Evolutionary conservation across 2,329 filamentous ascomycete species (phyloP), one percentile per base, ranked within the genome.

Genomic region (Boeremia lycopersici): DNA sequence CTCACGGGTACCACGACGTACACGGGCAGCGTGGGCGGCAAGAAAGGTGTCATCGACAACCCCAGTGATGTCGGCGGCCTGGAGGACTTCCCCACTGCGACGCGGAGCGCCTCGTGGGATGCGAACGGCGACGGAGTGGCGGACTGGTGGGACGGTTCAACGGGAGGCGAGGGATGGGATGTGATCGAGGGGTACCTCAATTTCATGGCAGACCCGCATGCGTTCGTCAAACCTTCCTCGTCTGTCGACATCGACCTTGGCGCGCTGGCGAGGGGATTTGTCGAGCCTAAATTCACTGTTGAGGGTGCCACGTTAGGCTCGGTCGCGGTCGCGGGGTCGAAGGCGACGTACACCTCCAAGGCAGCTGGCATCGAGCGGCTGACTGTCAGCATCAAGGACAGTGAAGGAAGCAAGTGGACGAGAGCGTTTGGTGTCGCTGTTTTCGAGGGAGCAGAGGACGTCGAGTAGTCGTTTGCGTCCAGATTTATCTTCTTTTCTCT

Each of bases 71-170:
- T 66, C 19, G 72, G 72, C 11, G 72, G 72, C 7, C 63, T 75
- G 1, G 72, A 75, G 43, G 58, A 64, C 31, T 74, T 74, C 56
- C 71, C 71, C 0, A 58, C 61, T 1, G 62, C 54, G 1, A 63
- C 40, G 25, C 64, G 71, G 12, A 34, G 55, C 1, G 60, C 57
- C 4, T 48, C 43, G n/a, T 74, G 72, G 72, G 72, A 75, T 43
- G 66, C 68, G 4, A 56, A 75, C 40, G 58, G 60, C 6, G 70
- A 75, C 42, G 72, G 72, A 13, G 69, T 75, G 30, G 71, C 71
- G 2, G 72, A 74, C 51, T 74, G 72, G 72, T 74, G 71, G 71
- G 71, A 71, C 39, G 70, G 69, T 0, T 67, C 64, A 2, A 74
- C 68, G 2, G 68, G 69, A 5, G 71, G 71, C 1, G 65, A 63